Percentiles rank a stretch among this genome's conserved stretches.
phyloP scores from a whole-genome alignment of 1,284 basidiomycete species.

The Sporisorium iseilematis-ciliati region DNA sequence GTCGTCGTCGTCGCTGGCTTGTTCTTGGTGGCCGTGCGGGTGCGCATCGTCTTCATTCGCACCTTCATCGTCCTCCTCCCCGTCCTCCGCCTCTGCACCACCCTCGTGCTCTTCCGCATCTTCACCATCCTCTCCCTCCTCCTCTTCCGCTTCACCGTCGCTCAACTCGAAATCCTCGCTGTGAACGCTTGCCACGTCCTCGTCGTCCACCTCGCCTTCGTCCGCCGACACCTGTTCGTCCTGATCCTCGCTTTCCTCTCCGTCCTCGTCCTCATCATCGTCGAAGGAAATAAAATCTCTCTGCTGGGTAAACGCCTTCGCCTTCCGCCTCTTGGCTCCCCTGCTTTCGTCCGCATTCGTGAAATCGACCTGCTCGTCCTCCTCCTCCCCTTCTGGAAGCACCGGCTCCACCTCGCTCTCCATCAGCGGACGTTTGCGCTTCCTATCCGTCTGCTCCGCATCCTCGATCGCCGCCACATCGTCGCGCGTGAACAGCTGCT shows the following conservation, averaged over 20 bases:
- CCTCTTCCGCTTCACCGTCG: slow-evolving; percentile 18
- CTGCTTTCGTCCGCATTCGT: slow-evolving; percentile 9
- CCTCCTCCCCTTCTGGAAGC: slow-evolving; percentile 18
- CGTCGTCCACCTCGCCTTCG: slow-evolving; percentile 11
- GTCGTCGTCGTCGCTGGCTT: slow-evolving; percentile 30
- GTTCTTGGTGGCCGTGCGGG: not conserved
- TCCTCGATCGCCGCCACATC: slow-evolving; percentile 49
- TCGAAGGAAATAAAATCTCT: slow-evolving; percentile 64
- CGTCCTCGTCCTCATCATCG: slow-evolving; percentile 44
- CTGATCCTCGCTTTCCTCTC: slow-evolving; percentile 13
- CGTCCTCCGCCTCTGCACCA: not conserved
- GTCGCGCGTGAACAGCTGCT: slow-evolving; percentile 55
- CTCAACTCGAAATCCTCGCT: slow-evolving; percentile 52
- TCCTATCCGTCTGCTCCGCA: slow-evolving; percentile 22
- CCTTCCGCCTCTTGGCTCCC: slow-evolving; percentile 23
- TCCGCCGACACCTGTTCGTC: slow-evolving; percentile 24
- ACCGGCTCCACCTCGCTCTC: slow-evolving; percentile 27
- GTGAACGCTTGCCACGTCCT: slow-evolving; percentile 38
- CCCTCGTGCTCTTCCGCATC: not conserved
- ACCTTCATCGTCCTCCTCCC: not conserved
- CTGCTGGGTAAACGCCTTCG: slow-evolving; percentile 56
- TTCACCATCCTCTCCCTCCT: slow-evolving; percentile 4
- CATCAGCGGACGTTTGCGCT: slow-evolving; percentile 39
- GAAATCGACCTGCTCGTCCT: slow-evolving; percentile 25
- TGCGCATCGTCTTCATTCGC: not conserved